Evolutionary conservation across 768 basidiomycete species (phyloP), one percentile per base, ranked within the genome.

Genomic region (Strobilomyces dryophilus): DNA sequence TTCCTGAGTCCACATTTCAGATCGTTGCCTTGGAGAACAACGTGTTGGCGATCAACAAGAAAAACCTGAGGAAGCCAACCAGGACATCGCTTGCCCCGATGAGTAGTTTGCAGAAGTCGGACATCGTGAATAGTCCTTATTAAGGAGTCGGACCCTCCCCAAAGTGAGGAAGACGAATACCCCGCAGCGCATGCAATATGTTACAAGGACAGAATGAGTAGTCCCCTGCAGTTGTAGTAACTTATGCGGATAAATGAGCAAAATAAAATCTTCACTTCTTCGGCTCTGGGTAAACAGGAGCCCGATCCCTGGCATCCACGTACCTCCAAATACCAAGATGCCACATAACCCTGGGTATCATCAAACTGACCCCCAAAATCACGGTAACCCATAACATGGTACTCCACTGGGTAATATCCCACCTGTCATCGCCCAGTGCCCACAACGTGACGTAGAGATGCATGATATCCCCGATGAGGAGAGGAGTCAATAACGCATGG

Each of bases 11-110:
- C 35, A 56, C 5, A 35, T 46, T 47, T n/a, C 64, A 95, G 92
- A 90, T 99, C 63, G 95, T 98, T 51, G 95, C 97, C 7, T 73
- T 98, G 56, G 84, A 91, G 67, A 92, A 98, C 71, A 87, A 99
- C 62, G 94, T 99, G 31, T 74, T 98, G 52, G 87, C 90, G 54
- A 79, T 95, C 57, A 93, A 95, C 76, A 98, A 97, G 89, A 92
- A 89, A 74, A 84, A 84, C 54, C 76, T 99, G 55, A 85, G 82
- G 73, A 85, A 81, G 70, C 93, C 92, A 1, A 90, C 86, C 32
- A 79, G 90, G 47, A 77, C 80, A 37, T 91, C 89, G 4, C 79
- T 90, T 39, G 79, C 77, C 27, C 78, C 82, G 15, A 64, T 67
- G 51, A 61, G 54, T 45, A 70, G 60, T 44, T 66, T 75, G 40